A percentile compares a stretch with the other conserved stretches of the same genome.
These are phyloP conservation scores for Nemania bipapillata DNA, from an alignment of 2,329 filamentous ascomycete genomes.

Conservation along the genomic window DNA sequence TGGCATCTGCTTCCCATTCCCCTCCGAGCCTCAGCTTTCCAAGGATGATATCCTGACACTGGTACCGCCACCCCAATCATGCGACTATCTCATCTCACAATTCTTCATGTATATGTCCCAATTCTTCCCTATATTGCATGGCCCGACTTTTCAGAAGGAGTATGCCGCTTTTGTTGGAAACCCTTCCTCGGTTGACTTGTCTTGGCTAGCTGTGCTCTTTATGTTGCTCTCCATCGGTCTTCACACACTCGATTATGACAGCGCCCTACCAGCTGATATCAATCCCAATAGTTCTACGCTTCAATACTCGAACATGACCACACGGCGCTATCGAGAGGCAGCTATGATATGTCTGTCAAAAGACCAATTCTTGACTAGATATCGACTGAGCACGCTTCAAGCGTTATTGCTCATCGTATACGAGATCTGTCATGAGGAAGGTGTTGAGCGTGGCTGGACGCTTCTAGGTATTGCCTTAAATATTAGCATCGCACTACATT, in stretches of 20 bases:
- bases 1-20: constrained; percentile 20
- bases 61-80: constrained; percentile 18
- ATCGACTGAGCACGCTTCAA: constrained; percentile 29
- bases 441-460: constrained; percentile 32
- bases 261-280: constrained; percentile 4
- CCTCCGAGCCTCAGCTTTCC: constrained; percentile 19
- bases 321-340: constrained; percentile 23
- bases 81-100: constrained; percentile 25
- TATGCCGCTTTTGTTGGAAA: constrained; percentile 27
- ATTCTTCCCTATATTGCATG: constrained; percentile 30
- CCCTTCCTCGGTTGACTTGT: constrained; percentile 21
- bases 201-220: constrained; percentile 31
- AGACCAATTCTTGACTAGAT: constrained; percentile 30
- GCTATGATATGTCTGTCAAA: constrained; percentile 34
- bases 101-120: constrained; percentile 28
- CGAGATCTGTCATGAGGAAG: constrained; percentile 31
- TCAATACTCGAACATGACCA: neutral
- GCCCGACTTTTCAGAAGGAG: constrained; percentile 32
- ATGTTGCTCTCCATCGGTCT: constrained; percentile 27
- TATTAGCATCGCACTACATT: constrained; percentile 33
- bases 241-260: constrained; percentile 28
- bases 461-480: constrained; percentile 31
- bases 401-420: constrained; percentile 29
- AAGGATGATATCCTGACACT: constrained; percentile 24
- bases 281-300: constrained; percentile 5